phyloP scores from a whole-genome alignment of 305 asterid genomes.

The Salvia sclarea region DNA sequence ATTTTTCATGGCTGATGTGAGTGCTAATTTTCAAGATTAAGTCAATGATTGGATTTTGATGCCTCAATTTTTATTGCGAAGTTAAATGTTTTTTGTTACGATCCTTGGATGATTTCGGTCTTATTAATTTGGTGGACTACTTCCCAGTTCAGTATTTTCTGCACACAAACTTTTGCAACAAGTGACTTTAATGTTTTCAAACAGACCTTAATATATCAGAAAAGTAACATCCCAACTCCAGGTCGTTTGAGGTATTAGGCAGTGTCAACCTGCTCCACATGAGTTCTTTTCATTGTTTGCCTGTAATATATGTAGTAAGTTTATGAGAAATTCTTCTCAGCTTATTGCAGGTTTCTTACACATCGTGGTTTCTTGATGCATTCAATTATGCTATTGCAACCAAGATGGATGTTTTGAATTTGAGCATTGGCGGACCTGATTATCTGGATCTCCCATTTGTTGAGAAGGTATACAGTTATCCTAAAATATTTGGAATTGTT shows the following conservation, averaged over 20 bases:
- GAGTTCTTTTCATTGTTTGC: slow-evolving; percentile 25
- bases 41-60: not conserved
- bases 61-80: not conserved
- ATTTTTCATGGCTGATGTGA: slow-evolving; percentile 3
- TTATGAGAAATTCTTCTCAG: slow-evolving; percentile 88
- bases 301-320: slow-evolving; percentile 48
- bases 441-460: slow-evolving; percentile 95
- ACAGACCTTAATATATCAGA: slow-evolving; percentile 7
- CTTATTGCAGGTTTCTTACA: slow-evolving; percentile 97
- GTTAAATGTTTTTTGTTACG: not conserved
- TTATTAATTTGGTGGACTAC: slow-evolving; percentile 5
- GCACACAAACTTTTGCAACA: slow-evolving; percentile 1
- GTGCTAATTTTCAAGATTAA: slow-evolving; percentile 1
- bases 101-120: not conserved
- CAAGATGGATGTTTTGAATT: slow-evolving; percentile 94
- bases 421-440: slow-evolving; percentile 99
- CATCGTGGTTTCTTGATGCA: slow-evolving; percentile 99
- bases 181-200: slow-evolving; percentile 6
- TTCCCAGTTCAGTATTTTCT: slow-evolving; percentile 17
- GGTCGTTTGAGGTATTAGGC: slow-evolving; percentile 16
- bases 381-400: slow-evolving; percentile 97
- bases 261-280: not conserved
- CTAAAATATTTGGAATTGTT: slow-evolving; percentile 9
- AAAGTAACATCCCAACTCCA: not conserved
- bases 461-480: slow-evolving; percentile 62